A percentile compares a stretch with the other conserved stretches of the same genome.
phyloP scores from a whole-genome alignment of 164 flowering plant genomes.

The Euptelea pleiosperma region DNA sequence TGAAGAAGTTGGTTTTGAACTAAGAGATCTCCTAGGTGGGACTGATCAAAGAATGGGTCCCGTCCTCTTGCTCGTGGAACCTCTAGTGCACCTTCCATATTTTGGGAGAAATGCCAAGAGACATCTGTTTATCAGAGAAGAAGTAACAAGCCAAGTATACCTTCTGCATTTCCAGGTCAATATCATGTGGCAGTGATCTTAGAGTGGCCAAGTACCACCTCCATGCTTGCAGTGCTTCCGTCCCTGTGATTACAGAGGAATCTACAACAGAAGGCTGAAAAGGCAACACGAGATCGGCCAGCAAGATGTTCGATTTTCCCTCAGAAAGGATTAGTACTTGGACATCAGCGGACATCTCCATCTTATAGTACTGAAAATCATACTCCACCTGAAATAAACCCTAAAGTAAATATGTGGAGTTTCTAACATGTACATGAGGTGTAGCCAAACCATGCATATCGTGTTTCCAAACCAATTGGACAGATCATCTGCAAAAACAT shows the following conservation, averaged over 20 bases:
- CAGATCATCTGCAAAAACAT: too few species aligned
- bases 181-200: constrained; percentile 61
- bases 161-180: constrained; percentile 73
- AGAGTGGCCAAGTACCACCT: constrained; percentile 82
- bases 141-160: constrained; percentile 36
- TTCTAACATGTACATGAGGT: not conserved
- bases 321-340: constrained; percentile 78
- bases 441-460: not conserved
- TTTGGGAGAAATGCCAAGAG: too few species aligned
- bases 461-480: too few species aligned
- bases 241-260: constrained; percentile 18
- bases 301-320: constrained; percentile 79
- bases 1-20: too few species aligned
- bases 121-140: too few species aligned
- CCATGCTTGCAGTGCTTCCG: constrained; percentile 63
- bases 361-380: constrained; percentile 77
- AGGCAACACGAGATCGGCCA: constrained; percentile 87
- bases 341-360: constrained; percentile 81
- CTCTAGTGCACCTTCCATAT: too few species aligned
- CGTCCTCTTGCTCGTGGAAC: too few species aligned
- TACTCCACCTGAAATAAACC: constrained; percentile 70
- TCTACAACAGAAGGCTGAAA: constrained; percentile 55
- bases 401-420: not conserved
- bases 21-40: too few species aligned
- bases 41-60: too few species aligned